Percentiles rank a stretch among this genome's conserved stretches.
Conservation (phyloP, 1,139 yeast species). For the Blastobotrys aristatus region DNA sequence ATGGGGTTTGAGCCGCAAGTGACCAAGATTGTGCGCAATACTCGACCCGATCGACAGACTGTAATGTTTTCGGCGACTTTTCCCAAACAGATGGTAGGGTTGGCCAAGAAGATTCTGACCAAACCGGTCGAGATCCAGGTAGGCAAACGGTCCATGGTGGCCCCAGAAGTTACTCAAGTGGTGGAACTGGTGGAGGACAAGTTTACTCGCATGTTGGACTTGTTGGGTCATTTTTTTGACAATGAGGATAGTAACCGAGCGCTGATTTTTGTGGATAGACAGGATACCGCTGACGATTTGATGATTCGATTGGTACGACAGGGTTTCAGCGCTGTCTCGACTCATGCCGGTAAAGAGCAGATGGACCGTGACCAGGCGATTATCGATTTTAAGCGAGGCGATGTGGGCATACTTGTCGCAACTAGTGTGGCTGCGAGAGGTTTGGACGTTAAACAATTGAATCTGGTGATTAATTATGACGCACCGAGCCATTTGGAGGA, state of each 20-base stretch:
- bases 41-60: constrained; percentile 88
- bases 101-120: constrained; percentile 59
- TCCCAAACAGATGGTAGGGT: constrained; percentile 66
- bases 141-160: constrained; percentile 80
- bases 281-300: constrained; percentile 71
- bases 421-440: constrained; percentile 97
- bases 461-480: constrained; percentile 78
- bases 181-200: constrained; percentile 58
- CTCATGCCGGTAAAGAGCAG: constrained; percentile 94
- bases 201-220: constrained; percentile 48
- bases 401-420: constrained; percentile 64
- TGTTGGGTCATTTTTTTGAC: constrained; percentile 44
- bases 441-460: constrained; percentile 77
- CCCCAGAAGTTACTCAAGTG: constrained; percentile 70
- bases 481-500: constrained; percentile 93
- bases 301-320: constrained; percentile 51
- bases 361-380: constrained; percentile 75
- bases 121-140: constrained; percentile 74
- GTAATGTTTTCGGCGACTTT: constrained; percentile 93
- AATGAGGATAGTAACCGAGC: constrained; percentile 46
- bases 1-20: constrained; percentile 98
- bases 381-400: constrained; percentile 62
- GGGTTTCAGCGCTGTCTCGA: constrained; percentile 57
- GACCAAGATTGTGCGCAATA: constrained; percentile 66
- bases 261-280: constrained; percentile 82